Evolutionary conservation across 805 yeast species (phyloP), one percentile per base, ranked within the genome.

Genomic region (Myxozyma vanderwaltii): DNA sequence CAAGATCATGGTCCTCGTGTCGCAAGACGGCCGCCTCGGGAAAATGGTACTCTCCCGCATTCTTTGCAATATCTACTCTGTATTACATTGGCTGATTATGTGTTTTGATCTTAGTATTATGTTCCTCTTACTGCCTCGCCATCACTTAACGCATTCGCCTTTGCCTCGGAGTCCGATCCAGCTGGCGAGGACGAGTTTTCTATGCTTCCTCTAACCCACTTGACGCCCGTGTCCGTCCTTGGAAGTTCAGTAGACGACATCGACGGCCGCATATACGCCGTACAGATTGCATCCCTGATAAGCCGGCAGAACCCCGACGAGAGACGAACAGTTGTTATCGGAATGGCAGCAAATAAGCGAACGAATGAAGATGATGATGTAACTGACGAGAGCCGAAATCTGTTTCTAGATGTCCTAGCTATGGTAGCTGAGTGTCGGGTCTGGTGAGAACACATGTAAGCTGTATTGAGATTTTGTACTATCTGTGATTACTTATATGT

Each of bases 221-320:
- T 62, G 24, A 62, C 64, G 2, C 63, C 65, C 12, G 31, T 43
- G 39, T 19, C 63, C 17, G 40, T 62, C 10, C 49, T 62, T 8
- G 65, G 65, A 24, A 53, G 46, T 8, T 19, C 58, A 3, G 38
- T 51, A 1, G 58, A 62, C 46, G 65, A 62, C 19, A 36, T 39
- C 13, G 59, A 55, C 27, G 65, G 65, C 17, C 48, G 56, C 24
- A 52, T 62, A 4, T 62, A 62, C 51, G 60, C 65, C 2, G 59
- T 56, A 4, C 64, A 59, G 40, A 54, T 62, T 23, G 65, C 65
- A 19, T 41, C 61, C 3, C 38, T 62, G 39, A 55, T 62, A n/a
- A 35, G 51, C 21, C 38, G 59, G 24, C 65, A 62, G 35, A 55
- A 38, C n/a, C 58, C 61, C 1, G 60, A 58, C 26, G 65, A 62